A percentile compares a stretch with the other conserved stretches of the same genome.
Evolutionary conservation across 805 yeast species (phyloP).

Genomic region (Saturnispora dispora): DNA sequence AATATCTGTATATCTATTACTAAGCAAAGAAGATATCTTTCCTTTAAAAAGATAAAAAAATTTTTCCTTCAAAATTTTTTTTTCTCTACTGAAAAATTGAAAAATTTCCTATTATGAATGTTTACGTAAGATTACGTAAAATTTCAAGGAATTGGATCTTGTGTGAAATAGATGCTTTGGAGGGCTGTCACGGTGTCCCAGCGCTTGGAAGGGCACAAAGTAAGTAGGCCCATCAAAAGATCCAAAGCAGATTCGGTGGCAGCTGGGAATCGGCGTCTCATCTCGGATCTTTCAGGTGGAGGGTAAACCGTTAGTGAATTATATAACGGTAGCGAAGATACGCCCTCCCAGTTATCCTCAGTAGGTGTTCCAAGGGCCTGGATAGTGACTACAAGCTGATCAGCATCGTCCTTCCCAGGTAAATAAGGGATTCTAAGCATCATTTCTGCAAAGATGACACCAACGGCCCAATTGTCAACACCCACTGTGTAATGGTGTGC

Average conservation of each 20-base stretch:
- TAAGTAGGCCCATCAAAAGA: slow-evolving; percentile 61
- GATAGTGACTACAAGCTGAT: slow-evolving; percentile 89
- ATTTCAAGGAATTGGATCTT: slow-evolving; percentile 51
- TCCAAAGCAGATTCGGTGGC: slow-evolving; percentile 82
- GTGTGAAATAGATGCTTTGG: slow-evolving; percentile 57
- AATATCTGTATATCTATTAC: background rate
- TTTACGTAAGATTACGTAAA: background rate
- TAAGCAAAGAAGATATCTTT: background rate
- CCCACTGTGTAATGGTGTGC: slow-evolving; percentile 84
- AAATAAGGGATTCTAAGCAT: slow-evolving; percentile 92
- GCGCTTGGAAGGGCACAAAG: slow-evolving; percentile 70
- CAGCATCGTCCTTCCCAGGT: slow-evolving; percentile 85
- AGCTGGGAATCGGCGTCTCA: slow-evolving; percentile 77
- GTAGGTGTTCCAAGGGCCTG: slow-evolving; percentile 95
- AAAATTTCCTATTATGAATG: background rate
- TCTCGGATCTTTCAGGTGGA: slow-evolving; percentile 69
- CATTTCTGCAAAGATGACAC: slow-evolving; percentile 90
- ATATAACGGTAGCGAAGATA: slow-evolving; percentile 68
- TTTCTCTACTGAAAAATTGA: background rate
- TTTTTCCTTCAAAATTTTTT: background rate
- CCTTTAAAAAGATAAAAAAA: background rate
- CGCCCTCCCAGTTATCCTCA: slow-evolving; percentile 86
- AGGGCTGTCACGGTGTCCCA: slow-evolving; percentile 58
- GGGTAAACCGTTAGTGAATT: slow-evolving; percentile 71
- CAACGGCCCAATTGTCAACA: slow-evolving; percentile 93